Evolutionary conservation across 352 stramenopile genomes (phyloP).

Genomic region (Globisporangium megalacanthum): DNA sequence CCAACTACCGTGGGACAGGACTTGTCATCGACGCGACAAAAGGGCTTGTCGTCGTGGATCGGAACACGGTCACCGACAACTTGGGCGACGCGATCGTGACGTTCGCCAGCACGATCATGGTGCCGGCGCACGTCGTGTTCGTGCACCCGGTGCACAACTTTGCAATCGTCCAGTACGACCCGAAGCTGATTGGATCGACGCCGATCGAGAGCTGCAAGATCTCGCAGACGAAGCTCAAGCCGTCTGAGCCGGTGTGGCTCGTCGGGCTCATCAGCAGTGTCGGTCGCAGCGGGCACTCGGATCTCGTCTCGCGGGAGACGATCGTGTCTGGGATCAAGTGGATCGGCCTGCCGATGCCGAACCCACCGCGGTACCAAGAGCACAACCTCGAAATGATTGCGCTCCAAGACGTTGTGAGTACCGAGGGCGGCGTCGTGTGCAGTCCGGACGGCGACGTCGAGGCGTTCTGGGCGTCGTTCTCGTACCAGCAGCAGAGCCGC

Average conservation of each 20-base stretch:
- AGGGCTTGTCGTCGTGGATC: constrained; percentile 89
- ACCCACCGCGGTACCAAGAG: constrained; percentile 80
- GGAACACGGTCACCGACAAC: constrained; percentile 88
- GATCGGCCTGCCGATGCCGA: constrained; percentile 76
- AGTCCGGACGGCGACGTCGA: constrained; percentile 62
- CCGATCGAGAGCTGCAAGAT: constrained; percentile 78
- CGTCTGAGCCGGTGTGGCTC: constrained; percentile 80
- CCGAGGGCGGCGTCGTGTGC: constrained; percentile 77
- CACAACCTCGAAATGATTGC: constrained; percentile 87
- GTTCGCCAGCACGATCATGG: constrained; percentile 88
- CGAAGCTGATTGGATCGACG: constrained; percentile 77
- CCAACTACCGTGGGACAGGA: constrained; percentile 82
- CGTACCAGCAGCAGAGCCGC: constrained; percentile 71
- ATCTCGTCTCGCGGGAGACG: constrained; percentile 80
- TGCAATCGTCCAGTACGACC: constrained; percentile 90
- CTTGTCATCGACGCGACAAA: constrained; percentile 85
- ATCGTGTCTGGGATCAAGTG: constrained; percentile 86
- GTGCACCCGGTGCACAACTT: constrained; percentile 93
- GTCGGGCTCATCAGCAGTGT: constrained; percentile 82
- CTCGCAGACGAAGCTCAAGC: constrained; percentile 45
- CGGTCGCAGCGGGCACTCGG: constrained; percentile 69
- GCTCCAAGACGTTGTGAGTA: constrained; percentile 77
- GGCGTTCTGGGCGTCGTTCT: constrained; percentile 87
- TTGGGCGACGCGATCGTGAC: constrained; percentile 87
- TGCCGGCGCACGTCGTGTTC: constrained; percentile 85